These are phyloP conservation scores for Paramecium sonneborni DNA, from an alignment of 73 alveolate genomes.

Conservation along the genomic window DNA sequence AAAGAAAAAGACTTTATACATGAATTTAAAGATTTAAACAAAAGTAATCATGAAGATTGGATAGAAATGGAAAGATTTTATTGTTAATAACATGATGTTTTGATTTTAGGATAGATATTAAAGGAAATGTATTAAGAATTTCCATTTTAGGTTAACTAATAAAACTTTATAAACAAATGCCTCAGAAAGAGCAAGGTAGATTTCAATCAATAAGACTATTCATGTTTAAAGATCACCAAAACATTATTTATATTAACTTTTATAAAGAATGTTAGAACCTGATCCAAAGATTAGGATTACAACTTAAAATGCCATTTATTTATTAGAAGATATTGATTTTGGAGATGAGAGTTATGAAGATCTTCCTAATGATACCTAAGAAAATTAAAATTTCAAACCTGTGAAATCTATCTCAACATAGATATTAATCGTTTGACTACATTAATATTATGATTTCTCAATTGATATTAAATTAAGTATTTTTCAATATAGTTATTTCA, in stretches of 20 bases:
- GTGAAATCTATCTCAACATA: background rate
- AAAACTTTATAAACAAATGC: background rate
- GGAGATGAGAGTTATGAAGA: background rate
- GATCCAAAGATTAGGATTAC: background rate
- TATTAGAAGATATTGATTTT: background rate
- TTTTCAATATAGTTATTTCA: background rate
- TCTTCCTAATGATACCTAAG: background rate
- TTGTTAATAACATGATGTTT: background rate
- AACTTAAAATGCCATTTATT: background rate
- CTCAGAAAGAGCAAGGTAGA: background rate
- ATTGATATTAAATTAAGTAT: background rate
- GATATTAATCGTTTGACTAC: background rate
- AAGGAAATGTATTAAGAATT: background rate
- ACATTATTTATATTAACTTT: background rate
- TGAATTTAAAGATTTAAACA: background rate
- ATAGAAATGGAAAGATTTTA: background rate
- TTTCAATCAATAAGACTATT: background rate
- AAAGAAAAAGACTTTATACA: background rate
- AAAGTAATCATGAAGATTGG: background rate
- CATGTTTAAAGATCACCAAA: background rate
- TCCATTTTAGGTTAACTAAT: background rate
- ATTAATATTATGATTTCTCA: background rate
- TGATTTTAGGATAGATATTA: background rate
- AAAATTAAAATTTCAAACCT: background rate
- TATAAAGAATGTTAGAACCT: background rate